phyloP scores from a whole-genome alignment of 176 grass and related monocot species.

The Cenchrus fungigraminus region DNA sequence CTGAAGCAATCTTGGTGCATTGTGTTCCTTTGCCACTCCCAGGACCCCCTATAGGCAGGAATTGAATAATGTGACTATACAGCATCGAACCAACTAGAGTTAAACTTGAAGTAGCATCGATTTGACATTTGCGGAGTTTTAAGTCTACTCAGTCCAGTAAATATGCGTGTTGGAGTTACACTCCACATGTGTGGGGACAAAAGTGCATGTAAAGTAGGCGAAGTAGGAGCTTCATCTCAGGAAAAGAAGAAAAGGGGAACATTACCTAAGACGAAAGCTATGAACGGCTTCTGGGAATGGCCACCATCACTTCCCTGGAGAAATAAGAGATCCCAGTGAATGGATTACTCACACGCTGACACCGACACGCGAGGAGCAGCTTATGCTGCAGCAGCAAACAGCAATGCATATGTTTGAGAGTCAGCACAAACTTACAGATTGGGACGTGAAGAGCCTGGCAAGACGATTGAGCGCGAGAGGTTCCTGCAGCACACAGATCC shows the following conservation, averaged over 20 bases:
- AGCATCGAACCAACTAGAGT: background rate
- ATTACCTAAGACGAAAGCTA: constrained; percentile 90
- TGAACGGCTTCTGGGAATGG: constrained; percentile 53
- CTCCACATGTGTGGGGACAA: background rate
- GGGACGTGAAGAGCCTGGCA: constrained; percentile 40
- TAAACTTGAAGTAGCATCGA: background rate
- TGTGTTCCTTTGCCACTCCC: constrained; percentile 98
- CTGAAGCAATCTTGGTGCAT: constrained; percentile 81
- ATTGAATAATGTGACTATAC: background rate
- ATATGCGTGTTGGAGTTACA: background rate
- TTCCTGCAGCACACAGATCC: constrained; percentile 18
- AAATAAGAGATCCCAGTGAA: background rate
- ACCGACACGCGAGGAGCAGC: background rate
- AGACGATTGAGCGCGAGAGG: constrained; percentile 27
- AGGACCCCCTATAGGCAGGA: constrained; percentile 62
- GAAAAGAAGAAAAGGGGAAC: background rate
- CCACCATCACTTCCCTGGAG: constrained; percentile 44
- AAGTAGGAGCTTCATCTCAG: background rate
- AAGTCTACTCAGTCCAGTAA: background rate
- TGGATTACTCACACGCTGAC: background rate
- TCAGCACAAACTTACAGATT: constrained; percentile 12
- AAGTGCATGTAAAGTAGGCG: background rate
- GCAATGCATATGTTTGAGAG: background rate
- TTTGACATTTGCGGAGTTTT: background rate
- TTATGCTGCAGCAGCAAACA: background rate